Conservation (phyloP, 768 basidiomycete species). For the Lactarius psammicola region DNA sequence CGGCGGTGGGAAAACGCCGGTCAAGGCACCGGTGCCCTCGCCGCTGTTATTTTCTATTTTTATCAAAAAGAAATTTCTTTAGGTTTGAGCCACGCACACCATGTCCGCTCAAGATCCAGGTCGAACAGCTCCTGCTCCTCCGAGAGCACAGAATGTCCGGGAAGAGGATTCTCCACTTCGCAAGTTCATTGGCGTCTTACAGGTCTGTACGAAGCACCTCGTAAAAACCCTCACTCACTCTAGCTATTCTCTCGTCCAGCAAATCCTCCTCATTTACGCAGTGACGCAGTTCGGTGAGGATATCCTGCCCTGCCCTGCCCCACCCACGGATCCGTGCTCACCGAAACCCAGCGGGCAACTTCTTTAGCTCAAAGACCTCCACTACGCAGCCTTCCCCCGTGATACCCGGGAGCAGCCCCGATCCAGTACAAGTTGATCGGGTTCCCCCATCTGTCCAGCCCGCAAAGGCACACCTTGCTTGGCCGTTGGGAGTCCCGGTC, state of each 20-base stretch:
- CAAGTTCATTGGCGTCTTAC: constrained; percentile 41
- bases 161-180: constrained; percentile 40
- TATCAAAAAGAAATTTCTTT: neutral
- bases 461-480: constrained; percentile 51
- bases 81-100: neutral
- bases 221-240: constrained; percentile 5
- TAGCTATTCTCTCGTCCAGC: constrained; percentile 41
- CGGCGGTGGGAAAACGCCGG: neutral
- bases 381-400: constrained; percentile 33
- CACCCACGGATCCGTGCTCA: constrained; percentile 15
- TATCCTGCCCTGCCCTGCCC: neutral
- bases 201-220: constrained; percentile 38
- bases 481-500: constrained; percentile 58
- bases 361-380: constrained; percentile 40
- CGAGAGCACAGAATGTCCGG: constrained; percentile 21
- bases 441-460: constrained; percentile 47
- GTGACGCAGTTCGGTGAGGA: constrained; percentile 63
- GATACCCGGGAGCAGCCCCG: constrained; percentile 29
- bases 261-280: constrained; percentile 66
- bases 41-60: neutral
- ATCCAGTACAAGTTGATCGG: constrained; percentile 42
- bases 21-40: neutral
- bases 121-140: constrained; percentile 27
- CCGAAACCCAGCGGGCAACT: constrained; percentile 44
- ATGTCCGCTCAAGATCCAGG: constrained; percentile 17